phyloP scores from a whole-genome alignment of 2,329 filamentous ascomycete genomes.

The Aspergillus thermomutatus region DNA sequence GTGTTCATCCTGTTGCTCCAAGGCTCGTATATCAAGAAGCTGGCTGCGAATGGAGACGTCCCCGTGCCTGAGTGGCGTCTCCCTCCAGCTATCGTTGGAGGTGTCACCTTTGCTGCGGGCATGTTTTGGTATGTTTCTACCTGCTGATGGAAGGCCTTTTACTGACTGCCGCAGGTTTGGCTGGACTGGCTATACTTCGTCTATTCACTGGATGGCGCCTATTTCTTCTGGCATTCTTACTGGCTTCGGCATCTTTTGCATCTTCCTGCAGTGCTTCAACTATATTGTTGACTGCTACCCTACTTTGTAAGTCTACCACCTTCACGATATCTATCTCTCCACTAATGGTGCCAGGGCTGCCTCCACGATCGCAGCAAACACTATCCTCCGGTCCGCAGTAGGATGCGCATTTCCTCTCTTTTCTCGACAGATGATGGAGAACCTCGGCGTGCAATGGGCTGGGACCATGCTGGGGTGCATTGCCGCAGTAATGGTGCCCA shows the following conservation, averaged over 20 bases:
- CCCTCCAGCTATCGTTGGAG: slow-evolving; percentile 30
- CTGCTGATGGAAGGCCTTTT: background rate
- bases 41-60: slow-evolving; percentile 27
- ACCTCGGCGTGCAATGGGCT: slow-evolving; percentile 38
- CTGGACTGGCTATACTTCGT: slow-evolving; percentile 32
- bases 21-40: slow-evolving; percentile 26
- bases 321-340: no score
- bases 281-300: slow-evolving; percentile 42
- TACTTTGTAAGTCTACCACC: slow-evolving; percentile 31
- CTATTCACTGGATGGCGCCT: slow-evolving; percentile 35
- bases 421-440: slow-evolving; percentile 37
- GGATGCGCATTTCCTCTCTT: slow-evolving; percentile 40
- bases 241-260: slow-evolving; percentile 31
- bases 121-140: slow-evolving; percentile 33
- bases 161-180: slow-evolving; percentile 21
- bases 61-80: slow-evolving; percentile 36
- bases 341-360: slow-evolving; percentile 28
- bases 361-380: slow-evolving; percentile 40
- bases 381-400: slow-evolving; percentile 37
- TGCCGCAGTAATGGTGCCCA: slow-evolving; percentile 34
- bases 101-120: slow-evolving; percentile 31
- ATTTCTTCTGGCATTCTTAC: slow-evolving; percentile 27
- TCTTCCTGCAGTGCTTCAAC: slow-evolving; percentile 36
- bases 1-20: slow-evolving; percentile 29
- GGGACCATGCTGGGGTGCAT: slow-evolving; percentile 37